These are phyloP conservation scores for Vitis hybrid DNA, from an alignment of 177 flowering plant genomes.

Conservation along the genomic window DNA sequence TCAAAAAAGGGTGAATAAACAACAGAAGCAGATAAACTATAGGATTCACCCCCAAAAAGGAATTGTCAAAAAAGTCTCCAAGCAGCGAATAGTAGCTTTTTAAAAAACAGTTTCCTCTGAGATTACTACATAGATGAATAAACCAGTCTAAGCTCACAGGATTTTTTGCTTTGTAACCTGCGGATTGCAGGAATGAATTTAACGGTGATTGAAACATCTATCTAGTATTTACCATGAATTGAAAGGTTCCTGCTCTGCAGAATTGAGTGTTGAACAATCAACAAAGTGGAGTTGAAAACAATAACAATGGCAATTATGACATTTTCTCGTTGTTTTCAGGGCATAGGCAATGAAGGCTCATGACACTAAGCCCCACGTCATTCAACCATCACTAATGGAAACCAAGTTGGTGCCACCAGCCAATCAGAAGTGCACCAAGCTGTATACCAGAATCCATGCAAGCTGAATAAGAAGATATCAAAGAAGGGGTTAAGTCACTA, in stretches of 20 bases:
- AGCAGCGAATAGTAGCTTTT: too few relatives aligned
- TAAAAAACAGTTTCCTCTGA: too few relatives aligned
- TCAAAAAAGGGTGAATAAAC: too few relatives aligned
- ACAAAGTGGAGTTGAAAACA: neutral
- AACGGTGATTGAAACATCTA: slow-evolving; percentile 6
- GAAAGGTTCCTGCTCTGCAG: slow-evolving; percentile 9
- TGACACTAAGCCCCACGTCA: neutral
- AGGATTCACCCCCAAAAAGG: too few relatives aligned
- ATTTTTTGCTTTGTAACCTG: too few relatives aligned
- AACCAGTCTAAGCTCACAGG: too few relatives aligned
- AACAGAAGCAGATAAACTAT: too few relatives aligned
- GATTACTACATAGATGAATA: too few relatives aligned
- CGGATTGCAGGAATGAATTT: too few relatives aligned
- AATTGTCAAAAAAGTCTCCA: too few relatives aligned
- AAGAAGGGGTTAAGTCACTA: neutral
- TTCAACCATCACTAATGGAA: neutral
- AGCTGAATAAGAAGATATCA: slow-evolving; percentile 51
- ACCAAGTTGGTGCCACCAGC: slow-evolving; percentile 5
- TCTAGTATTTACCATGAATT: slow-evolving; percentile 1
- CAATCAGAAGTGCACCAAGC: slow-evolving; percentile 67
- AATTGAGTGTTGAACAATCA: slow-evolving; percentile 12
- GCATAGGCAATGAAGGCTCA: slow-evolving; percentile 1
- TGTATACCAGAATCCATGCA: slow-evolving; percentile 79
- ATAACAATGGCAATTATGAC: slow-evolving; percentile 1
- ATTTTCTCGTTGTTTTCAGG: slow-evolving; percentile 9